Evolutionary conservation across 441 rosid genomes (phyloP), one percentile per base, ranked within the genome.

Genomic region (Euphorbia corollata): DNA sequence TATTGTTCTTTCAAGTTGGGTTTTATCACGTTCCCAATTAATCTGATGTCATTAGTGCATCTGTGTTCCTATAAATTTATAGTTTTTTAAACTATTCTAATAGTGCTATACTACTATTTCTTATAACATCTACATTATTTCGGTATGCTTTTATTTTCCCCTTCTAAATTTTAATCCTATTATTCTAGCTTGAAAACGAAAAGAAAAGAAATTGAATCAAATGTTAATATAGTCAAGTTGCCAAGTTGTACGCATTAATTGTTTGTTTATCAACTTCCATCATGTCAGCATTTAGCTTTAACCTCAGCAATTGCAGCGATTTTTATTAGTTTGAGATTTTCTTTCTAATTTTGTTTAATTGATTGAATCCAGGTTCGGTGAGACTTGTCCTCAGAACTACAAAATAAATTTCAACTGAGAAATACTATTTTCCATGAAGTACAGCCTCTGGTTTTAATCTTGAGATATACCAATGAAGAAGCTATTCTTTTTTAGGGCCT

Each of bases 401-500:
- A 65, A 24, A 47, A 27, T 68, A 47, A 23, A 57, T 61, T 66
- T n/a, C 41, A 54, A 60, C 67, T 30, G 24, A 22, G 64, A 70
- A 36, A 30, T 41, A 4, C 62, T 39, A 48, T 11, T 63, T 62
- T 73, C 47, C 63, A 68, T 75, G 74, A 74, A 67, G 63, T 71
- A 59, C 59, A 64, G 57, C 22, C 62, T 53, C 68, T 50, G 24
- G 62, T 71, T 72, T 47, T 68, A 64, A 45, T 67, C 71, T 71
- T 27, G 54, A 75, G 79, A 47, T 72, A 65, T 41, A 68, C 41
- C 75, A 75, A 92, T 92, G 98, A 92, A 89, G 89, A 92, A 92
- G 74, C 77, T 91, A 54, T 92, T 92, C 78, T 90, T 78, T 74
- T 92, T 92, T 68, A 83, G 78, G 72, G 83, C 90, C 43, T 86